Evolutionary conservation across 2,329 filamentous ascomycete genomes (phyloP).

Genomic region (Aschersonia sp.): DNA sequence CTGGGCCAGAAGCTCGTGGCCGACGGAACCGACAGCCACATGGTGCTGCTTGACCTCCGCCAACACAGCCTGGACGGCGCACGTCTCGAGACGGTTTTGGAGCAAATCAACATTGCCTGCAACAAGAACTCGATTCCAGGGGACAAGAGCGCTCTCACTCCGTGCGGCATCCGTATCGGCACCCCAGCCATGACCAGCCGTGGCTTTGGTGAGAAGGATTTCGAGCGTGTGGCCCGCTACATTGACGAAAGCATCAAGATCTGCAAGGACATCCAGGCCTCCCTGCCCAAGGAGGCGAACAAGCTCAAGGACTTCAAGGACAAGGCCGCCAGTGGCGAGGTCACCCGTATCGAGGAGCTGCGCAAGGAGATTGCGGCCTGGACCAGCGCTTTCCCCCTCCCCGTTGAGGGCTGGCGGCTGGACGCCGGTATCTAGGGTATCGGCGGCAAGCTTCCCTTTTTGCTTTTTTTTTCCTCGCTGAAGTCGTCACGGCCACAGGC

Average conservation of each 20-base stretch:
- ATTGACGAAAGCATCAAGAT: slow-evolving; percentile 83
- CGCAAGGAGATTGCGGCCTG: slow-evolving; percentile 82
- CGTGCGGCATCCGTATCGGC: slow-evolving; percentile 88
- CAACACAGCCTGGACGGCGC: slow-evolving; percentile 79
- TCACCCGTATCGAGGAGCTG: slow-evolving; percentile 69
- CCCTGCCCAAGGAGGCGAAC: slow-evolving; percentile 91
- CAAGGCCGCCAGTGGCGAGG: slow-evolving; percentile 66
- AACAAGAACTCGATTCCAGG: slow-evolving; percentile 99
- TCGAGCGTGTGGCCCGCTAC: slow-evolving; percentile 77
- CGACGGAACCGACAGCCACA: slow-evolving; percentile 93
- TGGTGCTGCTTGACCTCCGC: slow-evolving; percentile 90
- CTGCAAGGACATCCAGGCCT: slow-evolving; percentile 71
- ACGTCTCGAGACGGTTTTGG: slow-evolving; percentile 86
- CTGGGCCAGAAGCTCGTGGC: slow-evolving; percentile 91
- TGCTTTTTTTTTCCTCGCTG: no score
- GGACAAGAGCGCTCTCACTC: slow-evolving; percentile 92
- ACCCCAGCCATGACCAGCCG: slow-evolving; percentile 95
- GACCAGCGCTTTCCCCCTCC: slow-evolving; percentile 85
- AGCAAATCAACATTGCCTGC: slow-evolving; percentile 97
- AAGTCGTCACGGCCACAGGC: no score
- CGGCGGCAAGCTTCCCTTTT: not conserved
- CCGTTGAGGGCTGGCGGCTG: slow-evolving; percentile 58
- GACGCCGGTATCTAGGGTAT: slow-evolving; percentile 40
- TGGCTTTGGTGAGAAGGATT: slow-evolving; percentile 85
- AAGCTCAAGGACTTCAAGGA: slow-evolving; percentile 99